Evolutionary conservation across 2,329 filamentous ascomycete genomes (phyloP).

Genomic region (Penicillium olsonii): DNA sequence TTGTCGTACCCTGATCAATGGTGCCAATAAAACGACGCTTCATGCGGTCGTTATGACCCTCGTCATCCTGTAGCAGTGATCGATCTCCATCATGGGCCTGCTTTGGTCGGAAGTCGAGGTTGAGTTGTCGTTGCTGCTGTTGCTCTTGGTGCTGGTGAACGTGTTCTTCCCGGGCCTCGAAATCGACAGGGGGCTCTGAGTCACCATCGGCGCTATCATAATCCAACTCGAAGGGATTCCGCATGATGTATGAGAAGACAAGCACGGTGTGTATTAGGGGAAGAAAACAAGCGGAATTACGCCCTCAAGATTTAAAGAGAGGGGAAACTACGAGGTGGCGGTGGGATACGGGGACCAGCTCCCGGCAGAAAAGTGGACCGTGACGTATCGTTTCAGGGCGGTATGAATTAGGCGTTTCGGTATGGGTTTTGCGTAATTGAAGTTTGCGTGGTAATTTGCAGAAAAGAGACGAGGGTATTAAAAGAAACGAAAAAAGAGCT

Average conservation of each 20-base stretch:
- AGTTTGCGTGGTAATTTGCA: neutral
- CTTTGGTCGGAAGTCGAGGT: constrained; percentile 30
- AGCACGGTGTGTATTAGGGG: neutral
- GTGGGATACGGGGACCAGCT: constrained; percentile 14
- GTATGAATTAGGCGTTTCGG: neutral
- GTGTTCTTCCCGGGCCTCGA: constrained; percentile 12
- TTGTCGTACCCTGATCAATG: constrained; percentile 90
- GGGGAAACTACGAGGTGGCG: constrained; percentile 15
- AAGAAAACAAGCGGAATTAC: constrained; percentile 7
- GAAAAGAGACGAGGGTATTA: neutral
- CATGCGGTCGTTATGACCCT: constrained; percentile 28
- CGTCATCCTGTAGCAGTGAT: constrained; percentile 38
- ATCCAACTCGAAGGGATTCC: constrained; percentile 38
- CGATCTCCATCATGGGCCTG: constrained; percentile 37
- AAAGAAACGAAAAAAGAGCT: neutral
- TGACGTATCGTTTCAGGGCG: constrained; percentile 9
- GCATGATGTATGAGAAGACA: constrained; percentile 16
- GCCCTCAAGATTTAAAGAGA: constrained; percentile 9
- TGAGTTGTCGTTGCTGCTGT: constrained; percentile 17
- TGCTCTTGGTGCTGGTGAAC: constrained; percentile 18
- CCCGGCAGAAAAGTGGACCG: constrained; percentile 17
- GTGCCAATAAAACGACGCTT: constrained; percentile 69
- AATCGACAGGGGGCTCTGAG: constrained; percentile 19
- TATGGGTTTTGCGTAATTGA: neutral
- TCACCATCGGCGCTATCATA: constrained; percentile 25